These are phyloP conservation scores for Fusarium sterilihyphosum DNA, from an alignment of 2,329 filamentous ascomycete species.

Conservation along the genomic window DNA sequence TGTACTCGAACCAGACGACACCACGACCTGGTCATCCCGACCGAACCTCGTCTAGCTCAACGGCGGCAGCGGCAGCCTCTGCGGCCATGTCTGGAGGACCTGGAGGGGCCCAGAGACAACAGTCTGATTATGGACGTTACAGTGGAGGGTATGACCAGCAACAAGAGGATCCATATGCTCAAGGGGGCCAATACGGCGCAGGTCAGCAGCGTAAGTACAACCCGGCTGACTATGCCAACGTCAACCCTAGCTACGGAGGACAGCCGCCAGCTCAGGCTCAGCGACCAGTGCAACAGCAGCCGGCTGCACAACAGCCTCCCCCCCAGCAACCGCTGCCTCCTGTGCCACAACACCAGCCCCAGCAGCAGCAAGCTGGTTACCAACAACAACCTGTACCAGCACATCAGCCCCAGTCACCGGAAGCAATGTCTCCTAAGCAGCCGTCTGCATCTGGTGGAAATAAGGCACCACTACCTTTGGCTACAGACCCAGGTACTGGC, in stretches of 20 bases:
- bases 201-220: constrained; percentile 75
- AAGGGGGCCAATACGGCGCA: constrained; percentile 48
- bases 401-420: constrained; percentile 53
- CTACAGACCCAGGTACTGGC: constrained; percentile 77
- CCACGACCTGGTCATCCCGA: constrained; percentile 63
- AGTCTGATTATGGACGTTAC: constrained; percentile 50
- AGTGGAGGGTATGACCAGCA: constrained; percentile 47
- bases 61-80: constrained; percentile 66
- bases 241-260: constrained; percentile 57
- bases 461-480: constrained; percentile 73
- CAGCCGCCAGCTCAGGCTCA: constrained; percentile 47
- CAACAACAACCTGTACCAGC: constrained; percentile 48
- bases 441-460: constrained; percentile 46
- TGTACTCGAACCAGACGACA: constrained; percentile 66
- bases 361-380: constrained; percentile 48
- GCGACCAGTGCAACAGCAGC: constrained; percentile 42
- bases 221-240: constrained; percentile 77
- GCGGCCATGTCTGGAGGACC: constrained; percentile 66
- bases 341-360: constrained; percentile 46
- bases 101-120: constrained; percentile 47
- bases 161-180: constrained; percentile 50
- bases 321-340: constrained; percentile 50
- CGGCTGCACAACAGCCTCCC: constrained; percentile 51
- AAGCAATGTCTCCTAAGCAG: constrained; percentile 48
- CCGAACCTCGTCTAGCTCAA: constrained; percentile 62